Evolutionary conservation across 192 early-diverging fungal genomes (phyloP).

Genomic region (Jimgerdemannia flammicorona): DNA sequence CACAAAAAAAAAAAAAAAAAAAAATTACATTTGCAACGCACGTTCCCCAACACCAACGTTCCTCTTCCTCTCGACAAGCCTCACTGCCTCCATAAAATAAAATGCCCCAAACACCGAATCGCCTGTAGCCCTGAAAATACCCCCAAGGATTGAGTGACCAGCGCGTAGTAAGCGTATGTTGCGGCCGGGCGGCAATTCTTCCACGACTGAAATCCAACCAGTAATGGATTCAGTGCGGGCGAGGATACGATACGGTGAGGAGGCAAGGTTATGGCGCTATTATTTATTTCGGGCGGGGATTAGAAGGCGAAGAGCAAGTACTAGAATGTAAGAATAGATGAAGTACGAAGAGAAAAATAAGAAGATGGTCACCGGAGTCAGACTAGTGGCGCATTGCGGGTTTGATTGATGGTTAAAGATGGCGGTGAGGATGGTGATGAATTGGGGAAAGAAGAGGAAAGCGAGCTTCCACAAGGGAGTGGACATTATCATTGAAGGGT

Average conservation of each 20-base stretch:
- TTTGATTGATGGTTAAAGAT: constrained; percentile 40
- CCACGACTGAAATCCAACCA: constrained; percentile 74
- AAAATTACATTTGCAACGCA: background rate
- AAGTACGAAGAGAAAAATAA: background rate
- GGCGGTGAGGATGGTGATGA: constrained; percentile 25
- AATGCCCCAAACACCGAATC: constrained; percentile 81
- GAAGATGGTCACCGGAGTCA: constrained; percentile 31
- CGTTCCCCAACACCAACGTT: background rate
- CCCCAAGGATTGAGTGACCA: constrained; percentile 88
- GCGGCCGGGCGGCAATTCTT: constrained; percentile 41
- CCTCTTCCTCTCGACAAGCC: constrained; percentile 29
- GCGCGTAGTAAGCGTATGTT: constrained; percentile 72
- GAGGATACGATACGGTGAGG: constrained; percentile 40
- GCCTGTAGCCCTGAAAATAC: constrained; percentile 58
- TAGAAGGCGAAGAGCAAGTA: constrained; percentile 1
- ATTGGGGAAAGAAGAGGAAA: constrained; percentile 23
- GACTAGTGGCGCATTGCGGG: constrained; percentile 44
- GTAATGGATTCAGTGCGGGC: constrained; percentile 76
- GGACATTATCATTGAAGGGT: constrained; percentile 22
- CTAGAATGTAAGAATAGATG: background rate
- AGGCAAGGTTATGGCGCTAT: constrained; percentile 8
- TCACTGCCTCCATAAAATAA: constrained; percentile 79
- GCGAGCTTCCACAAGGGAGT: background rate
- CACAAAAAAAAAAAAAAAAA: constrained; percentile 2
- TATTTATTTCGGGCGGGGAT: constrained; percentile 20